Conservation (phyloP, 495 filamentous ascomycete species). For the Hypoxylon fuscum region DNA sequence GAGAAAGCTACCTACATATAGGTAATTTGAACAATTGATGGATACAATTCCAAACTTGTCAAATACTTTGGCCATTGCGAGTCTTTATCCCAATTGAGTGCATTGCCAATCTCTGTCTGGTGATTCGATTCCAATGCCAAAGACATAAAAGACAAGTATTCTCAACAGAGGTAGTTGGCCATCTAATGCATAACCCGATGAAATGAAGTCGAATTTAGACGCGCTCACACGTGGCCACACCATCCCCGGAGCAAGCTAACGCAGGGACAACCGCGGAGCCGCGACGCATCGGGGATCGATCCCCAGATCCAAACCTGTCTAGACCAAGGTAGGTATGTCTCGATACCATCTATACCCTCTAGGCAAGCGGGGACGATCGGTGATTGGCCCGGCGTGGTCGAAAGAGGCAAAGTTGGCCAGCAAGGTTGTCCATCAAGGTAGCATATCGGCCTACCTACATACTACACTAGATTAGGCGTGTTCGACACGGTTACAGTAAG, state of each 20-base stretch:
- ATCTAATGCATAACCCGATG: not conserved
- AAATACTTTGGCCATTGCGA: not conserved
- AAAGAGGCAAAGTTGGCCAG: constrained; percentile 21
- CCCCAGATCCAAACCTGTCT: constrained; percentile 2
- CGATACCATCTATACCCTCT: not conserved
- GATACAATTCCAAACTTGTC: not conserved
- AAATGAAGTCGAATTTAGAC: constrained; percentile 28
- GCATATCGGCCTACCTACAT: not conserved
- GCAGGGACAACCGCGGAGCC: constrained; percentile 29
- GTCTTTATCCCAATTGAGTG: no score
- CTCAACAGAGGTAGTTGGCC: no score
- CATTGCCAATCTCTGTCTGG: no score
- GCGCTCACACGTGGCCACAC: constrained; percentile 23
- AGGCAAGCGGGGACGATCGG: not conserved
- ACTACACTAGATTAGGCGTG: not conserved
- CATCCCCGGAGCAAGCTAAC: constrained; percentile 24
- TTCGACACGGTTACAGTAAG: constrained; percentile 9
- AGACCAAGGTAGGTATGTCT: constrained; percentile 2
- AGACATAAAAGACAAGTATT: no score
- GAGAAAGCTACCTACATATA: not conserved
- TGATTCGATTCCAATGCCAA: no score
- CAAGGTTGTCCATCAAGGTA: constrained; percentile 39
- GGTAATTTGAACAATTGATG: not conserved
- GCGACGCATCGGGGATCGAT: constrained; percentile 2
- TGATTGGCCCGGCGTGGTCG: constrained; percentile 27